Evolutionary conservation across 257 asterid genomes (phyloP), one percentile per base, ranked within the genome.

Genomic region (Fraxinus americana): DNA sequence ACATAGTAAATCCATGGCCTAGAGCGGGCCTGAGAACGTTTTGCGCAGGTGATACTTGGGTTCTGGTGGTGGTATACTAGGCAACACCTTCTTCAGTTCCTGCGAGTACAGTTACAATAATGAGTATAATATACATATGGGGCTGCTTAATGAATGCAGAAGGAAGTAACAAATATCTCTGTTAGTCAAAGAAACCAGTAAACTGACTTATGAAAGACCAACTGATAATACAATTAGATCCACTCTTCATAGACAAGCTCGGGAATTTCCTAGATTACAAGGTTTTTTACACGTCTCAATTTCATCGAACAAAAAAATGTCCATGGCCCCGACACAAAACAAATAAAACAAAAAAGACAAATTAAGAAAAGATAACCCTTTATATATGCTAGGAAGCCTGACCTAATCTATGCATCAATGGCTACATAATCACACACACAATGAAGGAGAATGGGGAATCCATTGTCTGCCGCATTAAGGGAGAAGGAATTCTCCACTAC

Each of bases 61-160:
- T 63, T 63, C 69, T 63, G 69, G n/a, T 63, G n/a, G 19, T 9
- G n/a, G 69, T 63, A 63, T 25, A 63, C 35, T 63, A 23, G 69
- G 36, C 36, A 63, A 12, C 8, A 63, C 69, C 2, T 25, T 63
- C 36, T 63, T 36, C 8, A 27, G 8, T 27, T 25, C 36, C 69
- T 63, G n/a, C 69, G 27, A 63, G 9, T 25, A 63, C 36, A 63
- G 1, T 63, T 63, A 1, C 14, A 63, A 1, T 32, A 63, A 1
- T 25, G 36, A 63, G 69, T 63, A 27, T 27, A 63, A 63, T 4
- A 63, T 63, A 63, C 35, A 10, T 2, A 59, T 59, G 5, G 16
- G 32, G 17, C 0, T 7, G 32, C 35, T 19, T n/a, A 19, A 19
- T 54, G 11, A 54, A 17, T 19, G 8, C 2, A 8, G 25, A 57